Evolutionary conservation across 1,139 yeast species (phyloP), one percentile per base, ranked within the genome.

Genomic region (Taiozyma onychis): DNA sequence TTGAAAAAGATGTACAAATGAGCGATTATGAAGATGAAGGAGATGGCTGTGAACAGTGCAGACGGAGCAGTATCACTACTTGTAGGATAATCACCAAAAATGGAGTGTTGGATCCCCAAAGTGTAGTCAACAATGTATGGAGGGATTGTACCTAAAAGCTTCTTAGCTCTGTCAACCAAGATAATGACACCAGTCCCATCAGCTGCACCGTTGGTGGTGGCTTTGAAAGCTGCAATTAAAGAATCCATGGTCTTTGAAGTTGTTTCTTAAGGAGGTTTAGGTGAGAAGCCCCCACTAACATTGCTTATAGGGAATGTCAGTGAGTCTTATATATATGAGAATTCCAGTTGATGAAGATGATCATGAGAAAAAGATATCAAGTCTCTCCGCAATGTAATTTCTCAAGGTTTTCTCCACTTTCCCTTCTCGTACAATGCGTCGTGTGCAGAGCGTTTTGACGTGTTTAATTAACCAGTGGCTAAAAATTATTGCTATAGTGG

Each of bases 81-180:
- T 46, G 60, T 61, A 3, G 93, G 90, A 64, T 84, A 86, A 39
- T 77, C 81, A 10, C 95, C 95, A 68, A 85, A 84, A 6, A 56
- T 47, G 21, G 69, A 74, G 69, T 52, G 64, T 77, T 45, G 73
- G 72, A 41, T 53, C 14, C 67, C 66, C 45, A 65, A 47, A 2
- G 74, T 71, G 49, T 73, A 73, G 0, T 65, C 55, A 11, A 72
- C 55, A 28, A 81, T 57, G 0, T 57, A 64, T 1, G 50, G 51
- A 1, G 85, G 83, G 22, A 79, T 63, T 1, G 57, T 54, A 0
- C 56, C 49, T 2, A 69, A 56, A 3, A 61, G 47, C 2, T 49
- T 45, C 52, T 69, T 68, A 2, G 69, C 58, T 6, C 69, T 58
- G 2, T 51, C 57, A 4, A 68, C 52, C 35, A 77, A 59, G 34